Evolutionary conservation across 805 yeast species (phyloP), one percentile per base, ranked within the genome.

Genomic region (Wickerhamiella nectarea): DNA sequence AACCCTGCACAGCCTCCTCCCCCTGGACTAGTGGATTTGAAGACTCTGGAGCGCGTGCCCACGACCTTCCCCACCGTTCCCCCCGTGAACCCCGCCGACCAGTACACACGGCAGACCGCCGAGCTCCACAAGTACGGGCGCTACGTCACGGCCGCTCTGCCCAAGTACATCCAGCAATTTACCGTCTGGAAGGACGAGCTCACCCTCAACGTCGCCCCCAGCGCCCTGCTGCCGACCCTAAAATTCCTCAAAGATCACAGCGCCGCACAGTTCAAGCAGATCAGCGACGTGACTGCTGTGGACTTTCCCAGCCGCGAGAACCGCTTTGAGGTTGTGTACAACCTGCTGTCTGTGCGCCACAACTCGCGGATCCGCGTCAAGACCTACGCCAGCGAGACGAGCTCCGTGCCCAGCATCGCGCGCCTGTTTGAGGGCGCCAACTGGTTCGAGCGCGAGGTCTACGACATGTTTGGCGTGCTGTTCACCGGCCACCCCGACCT

Each of bases 131-230:
- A 76, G 63, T 84, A 80, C 61, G 94, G 94, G 21, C 71, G 74
- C 45, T 84, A 84, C 58, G 60, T 84, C 51, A 78, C 80, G 71
- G 71, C 83, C 7, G 74, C 82, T 50, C 58, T 84, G 65, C 94
- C 94, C 38, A 84, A 82, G 62, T 81, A 66, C 57, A 71, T 84
- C 49, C 93, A 84, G 65, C 80, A 80, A 60, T 84, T 82, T 55
- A 69, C 83, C 5, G 94, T 84, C 39, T 84, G 94, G 94, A 84
- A 84, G 63, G 93, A 84, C 59, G 94, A 84, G 64, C 72, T 84
- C 60, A 73, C 79, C 36, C 62, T 84, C 41, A 78, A 76, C 60
- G 74, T 80, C 47, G 80, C 85, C 2, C 94, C 94, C 36, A 64
- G 72, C 19, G 87, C 85, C 6, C 61, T 84, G 44, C 68, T 75